Conservation (phyloP, 805 yeast species). For the Yarrowia osloensis region DNA sequence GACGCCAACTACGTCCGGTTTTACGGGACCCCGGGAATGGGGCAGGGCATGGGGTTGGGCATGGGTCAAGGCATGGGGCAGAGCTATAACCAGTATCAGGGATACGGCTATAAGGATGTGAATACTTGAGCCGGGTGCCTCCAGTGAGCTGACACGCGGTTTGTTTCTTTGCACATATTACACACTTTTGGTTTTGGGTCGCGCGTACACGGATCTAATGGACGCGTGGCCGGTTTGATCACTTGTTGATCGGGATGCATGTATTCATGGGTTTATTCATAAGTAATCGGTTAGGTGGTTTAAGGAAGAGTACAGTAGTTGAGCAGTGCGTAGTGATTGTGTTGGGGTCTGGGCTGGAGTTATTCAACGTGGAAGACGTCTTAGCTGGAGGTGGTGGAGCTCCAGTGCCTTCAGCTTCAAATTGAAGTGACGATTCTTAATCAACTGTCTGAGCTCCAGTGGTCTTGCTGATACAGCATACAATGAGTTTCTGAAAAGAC, state of each 20-base stretch:
- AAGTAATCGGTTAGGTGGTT: constrained; percentile 14
- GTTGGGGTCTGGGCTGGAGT: too few relatives aligned
- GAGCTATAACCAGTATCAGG: constrained; percentile 7
- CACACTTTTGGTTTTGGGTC: constrained; percentile 4
- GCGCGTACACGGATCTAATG: neutral
- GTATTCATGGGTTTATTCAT: constrained; percentile 19
- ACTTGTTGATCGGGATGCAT: neutral
- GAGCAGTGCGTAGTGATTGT: too few relatives aligned
- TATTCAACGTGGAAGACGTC: too few relatives aligned
- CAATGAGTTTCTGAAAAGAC: too few relatives aligned
- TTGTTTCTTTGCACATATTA: neutral
- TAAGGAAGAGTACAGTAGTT: too few relatives aligned
- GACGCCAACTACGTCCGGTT: constrained; percentile 17
- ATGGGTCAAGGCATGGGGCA: constrained; percentile 5
- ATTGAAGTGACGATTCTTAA: too few relatives aligned
- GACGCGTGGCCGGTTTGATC: constrained; percentile 1
- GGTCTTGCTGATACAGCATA: too few relatives aligned
- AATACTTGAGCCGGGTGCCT: neutral
- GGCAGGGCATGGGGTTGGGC: constrained; percentile 4
- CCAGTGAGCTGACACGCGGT: neutral
- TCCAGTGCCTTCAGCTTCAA: too few relatives aligned
- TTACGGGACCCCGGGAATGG: constrained; percentile 3
- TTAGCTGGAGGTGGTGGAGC: too few relatives aligned
- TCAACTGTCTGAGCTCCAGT: too few relatives aligned
- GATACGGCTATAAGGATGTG: constrained; percentile 9